Base-by-base conservation (phyloP, 2,329 filamentous ascomycete species). In the Stenocarpella maydis region DNA sequence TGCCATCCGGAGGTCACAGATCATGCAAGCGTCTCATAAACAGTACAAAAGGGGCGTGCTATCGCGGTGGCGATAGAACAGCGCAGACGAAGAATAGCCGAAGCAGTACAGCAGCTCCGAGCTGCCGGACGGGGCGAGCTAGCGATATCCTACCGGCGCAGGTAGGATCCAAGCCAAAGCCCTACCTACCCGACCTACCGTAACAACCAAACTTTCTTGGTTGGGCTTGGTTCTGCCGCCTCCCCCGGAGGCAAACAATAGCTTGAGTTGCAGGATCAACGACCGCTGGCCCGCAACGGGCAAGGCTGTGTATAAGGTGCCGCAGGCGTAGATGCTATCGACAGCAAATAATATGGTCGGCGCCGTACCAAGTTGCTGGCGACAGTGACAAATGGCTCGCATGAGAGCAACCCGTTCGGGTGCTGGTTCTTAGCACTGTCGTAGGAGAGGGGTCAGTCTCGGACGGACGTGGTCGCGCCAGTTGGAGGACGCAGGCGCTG, bases 271-370 rank as follows among this genome's bases (percentile, higher is more conserved):
- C 41, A 34, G 26, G 39, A 47, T 47, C 5, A 24, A 61, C 39
- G 26, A 26, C 26, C 39, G 50, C 64, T 50, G 50, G 64, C 50
- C 54, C 39, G 45, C 50, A 55, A 12, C 41, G 64, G 50, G n/a
- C 50, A 66, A 37, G 26, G 15, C 53, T 37, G 14, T 65, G 37
- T 54, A n/a, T 60, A 15, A 17, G 52, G 37, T 39, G 12, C 45
- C 28, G 39, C 52, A 9, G 31, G 31, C 15, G 34, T 17, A 43
- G 45, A 14, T 17, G 31, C 15, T 26, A 19, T 26, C n/a, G 50
- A 37, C 17, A 37, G 52, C 50, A 55, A 55, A 39, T 14, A 54
- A 34, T 9, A 28, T 47, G 31, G 50, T 37, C 64, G 26, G 39
- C 39, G 39, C 41, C 64, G 39, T 43, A n/a, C 54, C 28, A 26